phyloP scores from a whole-genome alignment of 768 basidiomycete genomes.

The Hygrophorus russula region DNA sequence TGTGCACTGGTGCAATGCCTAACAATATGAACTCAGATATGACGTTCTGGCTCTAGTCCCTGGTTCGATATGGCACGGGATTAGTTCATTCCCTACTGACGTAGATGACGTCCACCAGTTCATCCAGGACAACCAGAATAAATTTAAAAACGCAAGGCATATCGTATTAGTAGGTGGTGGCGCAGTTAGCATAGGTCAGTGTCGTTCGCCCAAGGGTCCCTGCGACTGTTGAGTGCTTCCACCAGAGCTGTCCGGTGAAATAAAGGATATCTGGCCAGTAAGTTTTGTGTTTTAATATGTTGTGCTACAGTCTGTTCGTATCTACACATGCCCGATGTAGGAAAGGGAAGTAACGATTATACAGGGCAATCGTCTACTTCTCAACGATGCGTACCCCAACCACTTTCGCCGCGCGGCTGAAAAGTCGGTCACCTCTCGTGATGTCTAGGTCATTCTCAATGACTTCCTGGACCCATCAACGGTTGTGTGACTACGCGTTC shows the following conservation, averaged over 20 bases:
- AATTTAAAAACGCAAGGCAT: slow-evolving; percentile 27
- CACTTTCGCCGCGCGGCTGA: slow-evolving; percentile 40
- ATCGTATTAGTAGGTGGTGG: slow-evolving; percentile 49
- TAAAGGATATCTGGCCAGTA: slow-evolving; percentile 29
- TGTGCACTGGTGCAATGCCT: no score
- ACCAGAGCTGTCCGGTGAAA: slow-evolving; percentile 30
- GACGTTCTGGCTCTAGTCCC: slow-evolving; percentile 48
- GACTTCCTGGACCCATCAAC: slow-evolving; percentile 41
- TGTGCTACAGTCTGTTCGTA: neutral
- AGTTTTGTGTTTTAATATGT: slow-evolving; percentile 8
- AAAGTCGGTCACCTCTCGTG: slow-evolving; percentile 27
- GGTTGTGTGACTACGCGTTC: slow-evolving; percentile 36
- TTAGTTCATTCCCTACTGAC: slow-evolving; percentile 30
- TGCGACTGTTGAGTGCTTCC: slow-evolving; percentile 2
- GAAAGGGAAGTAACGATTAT: slow-evolving; percentile 47
- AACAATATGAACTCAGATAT: slow-evolving; percentile 18
- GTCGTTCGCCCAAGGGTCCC: slow-evolving; percentile 5
- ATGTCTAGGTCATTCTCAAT: slow-evolving; percentile 38
- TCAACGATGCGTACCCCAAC: slow-evolving; percentile 45
- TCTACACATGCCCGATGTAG: slow-evolving; percentile 11
- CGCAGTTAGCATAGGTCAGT: slow-evolving; percentile 37
- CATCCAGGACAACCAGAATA: slow-evolving; percentile 19
- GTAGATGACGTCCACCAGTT: slow-evolving; percentile 16
- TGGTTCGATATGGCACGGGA: slow-evolving; percentile 44
- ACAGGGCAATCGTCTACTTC: slow-evolving; percentile 38